These are phyloP conservation scores for Lepraria neglecta DNA, from an alignment of 495 filamentous ascomycete species.

Conservation along the genomic window DNA sequence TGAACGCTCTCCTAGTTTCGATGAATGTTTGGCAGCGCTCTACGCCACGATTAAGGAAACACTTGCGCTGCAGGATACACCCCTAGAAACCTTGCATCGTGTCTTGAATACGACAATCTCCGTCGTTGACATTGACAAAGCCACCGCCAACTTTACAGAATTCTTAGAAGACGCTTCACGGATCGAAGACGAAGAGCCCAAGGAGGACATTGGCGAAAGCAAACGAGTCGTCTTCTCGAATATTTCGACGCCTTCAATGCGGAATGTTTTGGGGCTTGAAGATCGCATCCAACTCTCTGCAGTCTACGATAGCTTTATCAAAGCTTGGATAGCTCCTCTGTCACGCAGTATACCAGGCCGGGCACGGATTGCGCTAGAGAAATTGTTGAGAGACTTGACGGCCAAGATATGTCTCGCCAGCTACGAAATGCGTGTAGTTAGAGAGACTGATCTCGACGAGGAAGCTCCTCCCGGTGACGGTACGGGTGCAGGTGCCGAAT, in stretches of 20 bases:
- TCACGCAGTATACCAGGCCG: constrained; percentile 34
- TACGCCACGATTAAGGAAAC: constrained; percentile 7
- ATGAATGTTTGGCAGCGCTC: constrained; percentile 10
- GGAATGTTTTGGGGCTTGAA: background rate
- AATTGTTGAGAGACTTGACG: constrained; percentile 36
- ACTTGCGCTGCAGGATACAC: background rate
- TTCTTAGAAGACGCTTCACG: constrained; percentile 8
- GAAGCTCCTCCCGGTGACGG: background rate
- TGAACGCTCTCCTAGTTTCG: background rate
- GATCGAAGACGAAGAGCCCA: background rate
- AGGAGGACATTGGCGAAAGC: background rate
- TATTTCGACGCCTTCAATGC: constrained; percentile 9
- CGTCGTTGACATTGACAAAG: constrained; percentile 20
- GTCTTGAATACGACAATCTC: background rate
- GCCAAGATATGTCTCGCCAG: constrained; percentile 39
- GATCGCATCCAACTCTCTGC: constrained; percentile 9
- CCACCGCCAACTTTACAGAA: constrained; percentile 7
- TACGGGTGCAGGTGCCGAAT: background rate
- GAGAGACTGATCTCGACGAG: background rate
- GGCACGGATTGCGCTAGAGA: constrained; percentile 40
- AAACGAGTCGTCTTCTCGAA: background rate
- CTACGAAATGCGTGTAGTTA: constrained; percentile 10
- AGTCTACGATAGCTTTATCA: constrained; percentile 38
- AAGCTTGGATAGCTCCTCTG: constrained; percentile 38
- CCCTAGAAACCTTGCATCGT: constrained; percentile 12